Evolutionary conservation across 2,329 filamentous ascomycete genomes (phyloP), one percentile per base, ranked within the genome.

Genomic region (Fusarium agapanthi): DNA sequence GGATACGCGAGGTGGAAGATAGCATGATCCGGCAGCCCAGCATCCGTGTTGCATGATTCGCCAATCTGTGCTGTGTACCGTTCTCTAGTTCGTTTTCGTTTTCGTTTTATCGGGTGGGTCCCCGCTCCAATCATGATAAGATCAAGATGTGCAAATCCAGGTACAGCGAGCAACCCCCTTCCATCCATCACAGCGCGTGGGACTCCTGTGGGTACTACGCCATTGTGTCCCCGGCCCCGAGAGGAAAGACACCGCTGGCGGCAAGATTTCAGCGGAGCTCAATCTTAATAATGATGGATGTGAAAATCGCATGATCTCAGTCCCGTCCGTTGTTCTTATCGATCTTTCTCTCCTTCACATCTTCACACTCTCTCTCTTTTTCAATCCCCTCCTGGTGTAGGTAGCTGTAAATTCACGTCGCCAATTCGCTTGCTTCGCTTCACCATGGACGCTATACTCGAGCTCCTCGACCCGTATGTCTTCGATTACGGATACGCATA

Each of bases 401-500:
- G 53, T 20, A 35, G 51, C 53, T 34, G n/a, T 20, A 50, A 15
- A 24, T 51, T 20, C 47, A 24, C 22, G 5, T 20, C 32, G 15
- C 28, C 54, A 63, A 67, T 56, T 28, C n/a, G 55, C 43, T 41
- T n/a, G n/a, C n/a, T n/a, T n/a, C n/a, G n/a, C n/a, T 37, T 44
- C 57, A 84, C 43, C 28, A 68, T 84, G 83, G 83, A 84, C 65
- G 74, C 77, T 55, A 79, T 80, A 24, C 81, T 84, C 62, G 83
- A 84, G 58, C 55, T 84, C 45, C 79, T 83, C 68, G 83, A 84
- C 75, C 82, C 81, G 41, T 75, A 84, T 57, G 73, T 84, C 61
- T 76, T 84, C 61, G 83, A 84, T 73, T 79, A 80, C 75, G 79
- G 79, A 40, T 84, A 84, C 66, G 80, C 82, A 71, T 81, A 81